Conservation (phyloP, 2,329 filamentous ascomycete genomes). For the Aaosphaeria pasadenensis region DNA sequence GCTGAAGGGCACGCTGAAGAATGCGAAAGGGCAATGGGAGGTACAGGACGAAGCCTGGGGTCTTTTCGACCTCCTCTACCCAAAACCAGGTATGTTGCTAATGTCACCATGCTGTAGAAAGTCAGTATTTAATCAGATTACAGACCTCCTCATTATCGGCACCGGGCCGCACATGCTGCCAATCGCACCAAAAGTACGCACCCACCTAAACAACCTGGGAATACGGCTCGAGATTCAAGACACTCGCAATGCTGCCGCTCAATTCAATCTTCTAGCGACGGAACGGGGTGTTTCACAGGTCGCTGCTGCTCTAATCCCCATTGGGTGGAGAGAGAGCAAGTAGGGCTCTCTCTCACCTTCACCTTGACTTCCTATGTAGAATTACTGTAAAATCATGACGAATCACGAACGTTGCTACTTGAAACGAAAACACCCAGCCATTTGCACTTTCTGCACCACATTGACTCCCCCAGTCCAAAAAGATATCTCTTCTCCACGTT, state of each 20-base stretch:
- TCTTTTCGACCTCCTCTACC: constrained; percentile 75
- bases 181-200: constrained; percentile 70
- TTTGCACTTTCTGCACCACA: no score
- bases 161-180: constrained; percentile 74
- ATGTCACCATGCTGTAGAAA: background rate
- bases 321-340: constrained; percentile 68
- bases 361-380: no score
- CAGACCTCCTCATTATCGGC: constrained; percentile 87
- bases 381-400: no score
- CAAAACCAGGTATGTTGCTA: constrained; percentile 72
- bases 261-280: constrained; percentile 94
- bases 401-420: no score
- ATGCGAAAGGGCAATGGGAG: constrained; percentile 79
- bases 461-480: no score
- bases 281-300: constrained; percentile 83
- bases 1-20: constrained; percentile 55
- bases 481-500: no score
- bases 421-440: no score
- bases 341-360: background rate
- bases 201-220: constrained; percentile 71
- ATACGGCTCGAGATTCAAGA: constrained; percentile 86
- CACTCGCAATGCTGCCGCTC: constrained; percentile 87
- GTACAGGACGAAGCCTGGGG: constrained; percentile 69
- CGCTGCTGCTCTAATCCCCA: constrained; percentile 81
- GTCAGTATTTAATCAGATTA: constrained; percentile 3